These are phyloP conservation scores for Neurospora sublineolata DNA, from an alignment of 495 filamentous ascomycete genomes.

Conservation along the genomic window DNA sequence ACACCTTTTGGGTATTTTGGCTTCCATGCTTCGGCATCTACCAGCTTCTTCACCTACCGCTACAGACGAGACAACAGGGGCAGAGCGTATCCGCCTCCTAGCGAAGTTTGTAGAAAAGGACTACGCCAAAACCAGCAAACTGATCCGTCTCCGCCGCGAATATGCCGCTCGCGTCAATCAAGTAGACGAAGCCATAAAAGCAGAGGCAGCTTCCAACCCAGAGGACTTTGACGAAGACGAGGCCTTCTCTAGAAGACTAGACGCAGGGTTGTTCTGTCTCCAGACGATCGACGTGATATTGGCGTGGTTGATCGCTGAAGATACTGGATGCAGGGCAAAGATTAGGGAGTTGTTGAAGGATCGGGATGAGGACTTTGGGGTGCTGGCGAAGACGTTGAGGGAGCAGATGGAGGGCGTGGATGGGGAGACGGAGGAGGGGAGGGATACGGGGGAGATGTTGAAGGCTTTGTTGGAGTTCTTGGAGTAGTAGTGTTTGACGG, in stretches of 20 bases:
- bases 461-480: slow-evolving; percentile 52
- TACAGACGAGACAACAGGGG: slow-evolving; percentile 1
- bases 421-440: slow-evolving; percentile 41
- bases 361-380: slow-evolving; percentile 50
- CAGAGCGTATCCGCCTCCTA: slow-evolving; percentile 67
- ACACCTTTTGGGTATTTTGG: slow-evolving; percentile 82
- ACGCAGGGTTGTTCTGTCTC: slow-evolving; percentile 75
- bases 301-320: slow-evolving; percentile 89
- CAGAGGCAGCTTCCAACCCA: slow-evolving; percentile 25
- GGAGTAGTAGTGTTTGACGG: slow-evolving; percentile 21
- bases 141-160: slow-evolving; percentile 59
- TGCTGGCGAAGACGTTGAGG: slow-evolving; percentile 54
- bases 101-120: slow-evolving; percentile 95
- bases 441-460: slow-evolving; percentile 60
- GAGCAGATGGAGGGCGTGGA: slow-evolving; percentile 57
- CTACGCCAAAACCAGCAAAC: slow-evolving; percentile 67
- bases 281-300: slow-evolving; percentile 81
- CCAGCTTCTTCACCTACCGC: slow-evolving; percentile 50
- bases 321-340: slow-evolving; percentile 61
- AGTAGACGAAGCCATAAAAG: slow-evolving; percentile 59
- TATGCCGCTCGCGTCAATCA: slow-evolving; percentile 53
- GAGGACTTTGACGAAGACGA: slow-evolving; percentile 26
- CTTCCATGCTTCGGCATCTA: slow-evolving; percentile 67
- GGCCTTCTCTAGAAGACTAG: slow-evolving; percentile 73
- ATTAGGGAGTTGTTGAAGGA: slow-evolving; percentile 54